These are phyloP conservation scores for Trichoderma harzianum DNA, from an alignment of 2,329 filamentous ascomycete species.

Conservation along the genomic window DNA sequence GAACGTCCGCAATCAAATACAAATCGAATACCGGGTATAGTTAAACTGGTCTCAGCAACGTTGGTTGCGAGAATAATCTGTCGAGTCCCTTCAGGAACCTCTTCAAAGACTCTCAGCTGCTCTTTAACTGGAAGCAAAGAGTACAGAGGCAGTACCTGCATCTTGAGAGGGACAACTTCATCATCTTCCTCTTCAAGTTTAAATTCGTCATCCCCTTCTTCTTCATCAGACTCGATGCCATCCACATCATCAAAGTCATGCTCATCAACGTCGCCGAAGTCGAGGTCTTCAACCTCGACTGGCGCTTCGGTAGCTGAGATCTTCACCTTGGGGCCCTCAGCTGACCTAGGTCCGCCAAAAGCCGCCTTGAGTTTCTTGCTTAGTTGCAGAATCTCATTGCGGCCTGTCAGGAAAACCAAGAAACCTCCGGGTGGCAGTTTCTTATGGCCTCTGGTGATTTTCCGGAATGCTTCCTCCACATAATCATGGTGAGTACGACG, in stretches of 20 bases:
- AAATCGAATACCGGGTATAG: slow-evolving; percentile 90
- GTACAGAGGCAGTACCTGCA: slow-evolving; percentile 91
- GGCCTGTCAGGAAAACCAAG: slow-evolving; percentile 89
- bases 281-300: slow-evolving; percentile 81
- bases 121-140: slow-evolving; percentile 87
- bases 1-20: slow-evolving; percentile 92
- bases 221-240: slow-evolving; percentile 55
- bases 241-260: slow-evolving; percentile 58
- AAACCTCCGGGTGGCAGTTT: slow-evolving; percentile 90
- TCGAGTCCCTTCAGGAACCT: slow-evolving; percentile 75
- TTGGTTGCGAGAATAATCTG: slow-evolving; percentile 92
- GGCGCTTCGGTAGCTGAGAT: slow-evolving; percentile 75
- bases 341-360: slow-evolving; percentile 55
- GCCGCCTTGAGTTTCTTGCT: slow-evolving; percentile 72
- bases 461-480: slow-evolving; percentile 82
- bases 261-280: slow-evolving; percentile 70
- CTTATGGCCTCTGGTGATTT: slow-evolving; percentile 80
- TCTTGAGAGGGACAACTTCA: slow-evolving; percentile 60
- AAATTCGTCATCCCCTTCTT: slow-evolving; percentile 52
- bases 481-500: slow-evolving; percentile 82
- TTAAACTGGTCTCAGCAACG: slow-evolving; percentile 94
- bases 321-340: slow-evolving; percentile 63
- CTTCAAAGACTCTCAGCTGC: slow-evolving; percentile 86
- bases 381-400: slow-evolving; percentile 85
- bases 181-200: slow-evolving; percentile 65